Percentiles rank a stretch among this genome's conserved stretches.
phyloP scores from a whole-genome alignment of 1,284 basidiomycete species.

The Tilletia walkeri region DNA sequence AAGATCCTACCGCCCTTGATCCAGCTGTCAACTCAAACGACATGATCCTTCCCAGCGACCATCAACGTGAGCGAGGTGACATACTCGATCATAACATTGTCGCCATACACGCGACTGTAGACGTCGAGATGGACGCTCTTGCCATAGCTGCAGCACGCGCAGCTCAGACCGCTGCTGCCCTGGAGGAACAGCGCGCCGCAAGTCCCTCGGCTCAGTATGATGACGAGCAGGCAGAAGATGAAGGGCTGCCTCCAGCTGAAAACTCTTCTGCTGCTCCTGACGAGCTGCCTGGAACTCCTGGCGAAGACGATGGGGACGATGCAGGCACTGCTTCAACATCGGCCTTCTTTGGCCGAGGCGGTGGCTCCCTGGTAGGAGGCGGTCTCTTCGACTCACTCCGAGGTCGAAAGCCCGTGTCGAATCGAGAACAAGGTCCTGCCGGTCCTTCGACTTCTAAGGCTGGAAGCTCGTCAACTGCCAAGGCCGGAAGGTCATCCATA shows the following conservation, averaged over 20 bases:
- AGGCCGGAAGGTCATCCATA: too few species aligned
- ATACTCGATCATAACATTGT: conserved; percentile 4
- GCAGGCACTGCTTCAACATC: not conserved
- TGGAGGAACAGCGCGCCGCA: not conserved
- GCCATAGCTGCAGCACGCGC: conserved; percentile 5
- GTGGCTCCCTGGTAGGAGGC: not conserved
- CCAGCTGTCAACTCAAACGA: not conserved
- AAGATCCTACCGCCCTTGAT: not conserved
- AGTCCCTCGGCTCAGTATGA: not conserved
- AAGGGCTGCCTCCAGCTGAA: not conserved
- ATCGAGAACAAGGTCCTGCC: too few species aligned
- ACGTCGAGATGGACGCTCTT: not conserved
- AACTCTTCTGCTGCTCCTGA: too few species aligned
- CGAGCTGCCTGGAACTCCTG: not conserved
- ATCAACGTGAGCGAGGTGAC: not conserved
- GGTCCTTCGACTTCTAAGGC: too few species aligned
- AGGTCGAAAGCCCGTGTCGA: too few species aligned
- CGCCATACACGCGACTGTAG: not conserved
- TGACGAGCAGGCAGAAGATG: not conserved
- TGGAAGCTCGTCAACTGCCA: too few species aligned
- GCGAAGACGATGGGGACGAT: not conserved
- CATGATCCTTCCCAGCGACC: not conserved
- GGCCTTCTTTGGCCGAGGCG: conserved; percentile 6
- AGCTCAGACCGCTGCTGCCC: not conserved
- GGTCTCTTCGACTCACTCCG: not conserved